phyloP scores from a whole-genome alignment of 208 protist species.

The Leishmania amazonensis region DNA sequence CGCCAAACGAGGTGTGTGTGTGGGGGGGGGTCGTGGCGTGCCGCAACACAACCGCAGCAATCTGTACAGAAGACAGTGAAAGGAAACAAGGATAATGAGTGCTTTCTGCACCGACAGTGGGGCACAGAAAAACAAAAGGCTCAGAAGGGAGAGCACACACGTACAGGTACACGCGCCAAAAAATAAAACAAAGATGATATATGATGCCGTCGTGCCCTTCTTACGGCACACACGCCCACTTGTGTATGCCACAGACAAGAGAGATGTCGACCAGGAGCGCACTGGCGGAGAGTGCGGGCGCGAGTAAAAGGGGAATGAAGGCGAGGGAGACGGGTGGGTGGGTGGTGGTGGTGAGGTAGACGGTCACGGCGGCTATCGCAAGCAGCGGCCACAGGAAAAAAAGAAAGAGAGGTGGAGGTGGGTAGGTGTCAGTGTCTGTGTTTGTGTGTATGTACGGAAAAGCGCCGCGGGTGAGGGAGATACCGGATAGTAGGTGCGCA shows the following conservation, averaged over 20 bases:
- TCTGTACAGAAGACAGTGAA: neutral
- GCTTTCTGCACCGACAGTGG: neutral
- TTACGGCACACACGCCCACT: neutral
- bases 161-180: neutral
- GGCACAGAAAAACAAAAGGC: conserved; percentile 1
- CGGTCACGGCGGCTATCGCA: neutral
- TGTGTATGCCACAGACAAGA: neutral
- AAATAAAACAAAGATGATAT: neutral
- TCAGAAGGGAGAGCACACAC: neutral
- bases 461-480: neutral
- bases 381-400: neutral
- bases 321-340: neutral
- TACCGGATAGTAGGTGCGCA: neutral
- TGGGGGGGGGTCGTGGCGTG: neutral
- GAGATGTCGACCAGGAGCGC: neutral
- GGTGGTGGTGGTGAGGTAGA: neutral
- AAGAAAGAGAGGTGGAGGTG: neutral
- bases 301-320: neutral
- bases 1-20: neutral
- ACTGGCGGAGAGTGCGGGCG: neutral
- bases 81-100: neutral
- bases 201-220: neutral
- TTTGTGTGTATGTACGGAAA: neutral
- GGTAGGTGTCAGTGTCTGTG: neutral
- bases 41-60: neutral